Base-by-base conservation (phyloP, 345 rosid species). In the Odontarrhena argentea region DNA sequence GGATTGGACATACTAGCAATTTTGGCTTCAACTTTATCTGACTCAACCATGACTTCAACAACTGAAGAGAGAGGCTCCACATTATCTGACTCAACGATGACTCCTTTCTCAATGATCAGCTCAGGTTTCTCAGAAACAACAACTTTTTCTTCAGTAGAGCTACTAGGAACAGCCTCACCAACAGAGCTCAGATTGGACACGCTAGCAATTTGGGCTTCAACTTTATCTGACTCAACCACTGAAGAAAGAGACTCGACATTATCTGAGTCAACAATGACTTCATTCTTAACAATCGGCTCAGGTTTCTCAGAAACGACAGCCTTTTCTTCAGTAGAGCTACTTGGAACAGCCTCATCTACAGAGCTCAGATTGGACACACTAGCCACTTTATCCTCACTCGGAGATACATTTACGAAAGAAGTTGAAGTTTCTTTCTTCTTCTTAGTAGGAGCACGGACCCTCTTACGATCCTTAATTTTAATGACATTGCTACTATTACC, bases 401-500 rank as follows among this genome's bases (percentile, higher is more conserved):
- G 51, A 3, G 67, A 45, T 13, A 24, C 51, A 63, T 40, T 38
- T 52, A 36, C 75, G 4, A 74, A 35, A 62, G 76, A 35, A 62
- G 35, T 10, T 14, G 43, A 52, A 41, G 66, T 36, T 49, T 77
- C 68, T 28, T 60, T 70, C 67, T 54, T 60, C 46, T 58, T 73
- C 74, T 58, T 59, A 34, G 62, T 41, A 75, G 57, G 55, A 47
- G 71, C 36, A 71, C 46, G 67, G 40, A 37, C 69, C 42, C 63
- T 65, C 2, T 51, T 57, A 43, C 68, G 61, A 62, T 45, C 69
- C 52, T 69, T 60, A 40, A 59, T 75, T 50, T 64, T 71, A 2
- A 60, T 71, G 26, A 44, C 44, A 58, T 41, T 43, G 32, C 49
- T 73, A 15, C 37, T 63, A 51, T 10, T 28, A 40, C 70, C 45